These are phyloP conservation scores for Nothomitra cinnamomea DNA, from an alignment of 2,329 filamentous ascomycete species.

Conservation along the genomic window DNA sequence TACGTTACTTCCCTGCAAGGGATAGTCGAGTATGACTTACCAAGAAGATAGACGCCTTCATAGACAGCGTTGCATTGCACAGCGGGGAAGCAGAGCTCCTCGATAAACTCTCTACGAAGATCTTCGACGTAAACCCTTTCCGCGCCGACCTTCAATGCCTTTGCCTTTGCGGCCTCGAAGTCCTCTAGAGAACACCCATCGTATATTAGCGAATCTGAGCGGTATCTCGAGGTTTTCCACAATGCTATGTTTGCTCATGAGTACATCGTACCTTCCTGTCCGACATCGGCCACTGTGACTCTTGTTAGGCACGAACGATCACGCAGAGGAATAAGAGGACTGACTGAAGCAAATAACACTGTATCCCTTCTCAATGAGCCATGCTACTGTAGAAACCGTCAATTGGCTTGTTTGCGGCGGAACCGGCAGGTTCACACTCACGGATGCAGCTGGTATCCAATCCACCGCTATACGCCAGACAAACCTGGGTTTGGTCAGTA, in stretches of 20 bases:
- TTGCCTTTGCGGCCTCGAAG: constrained; percentile 53
- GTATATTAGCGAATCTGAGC: constrained; percentile 5
- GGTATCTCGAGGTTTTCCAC: constrained; percentile 7
- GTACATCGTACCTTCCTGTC: constrained; percentile 37
- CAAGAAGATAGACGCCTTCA: constrained; percentile 47
- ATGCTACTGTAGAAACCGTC: constrained; percentile 12
- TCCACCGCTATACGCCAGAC: constrained; percentile 29
- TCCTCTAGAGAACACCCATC: constrained; percentile 34
- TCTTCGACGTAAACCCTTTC: constrained; percentile 45
- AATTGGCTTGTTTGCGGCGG: constrained; percentile 12
- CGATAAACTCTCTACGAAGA: constrained; percentile 58
- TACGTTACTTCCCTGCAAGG: background rate
- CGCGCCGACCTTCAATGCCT: constrained; percentile 54
- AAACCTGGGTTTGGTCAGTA: constrained; percentile 15
- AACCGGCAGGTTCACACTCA: constrained; percentile 22
- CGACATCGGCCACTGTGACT: constrained; percentile 45
- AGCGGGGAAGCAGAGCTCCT: constrained; percentile 64
- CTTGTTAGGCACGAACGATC: constrained; percentile 8
- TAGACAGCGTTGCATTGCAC: constrained; percentile 57
- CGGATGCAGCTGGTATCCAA: constrained; percentile 42
- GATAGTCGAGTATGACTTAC: constrained; percentile 17
- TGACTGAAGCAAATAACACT: constrained; percentile 45
- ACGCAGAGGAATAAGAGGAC: constrained; percentile 8
- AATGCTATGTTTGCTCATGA: constrained; percentile 2
- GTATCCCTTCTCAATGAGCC: constrained; percentile 33